phyloP scores from a whole-genome alignment of 257 asterid species.

The Thymus quinquecostatus region DNA sequence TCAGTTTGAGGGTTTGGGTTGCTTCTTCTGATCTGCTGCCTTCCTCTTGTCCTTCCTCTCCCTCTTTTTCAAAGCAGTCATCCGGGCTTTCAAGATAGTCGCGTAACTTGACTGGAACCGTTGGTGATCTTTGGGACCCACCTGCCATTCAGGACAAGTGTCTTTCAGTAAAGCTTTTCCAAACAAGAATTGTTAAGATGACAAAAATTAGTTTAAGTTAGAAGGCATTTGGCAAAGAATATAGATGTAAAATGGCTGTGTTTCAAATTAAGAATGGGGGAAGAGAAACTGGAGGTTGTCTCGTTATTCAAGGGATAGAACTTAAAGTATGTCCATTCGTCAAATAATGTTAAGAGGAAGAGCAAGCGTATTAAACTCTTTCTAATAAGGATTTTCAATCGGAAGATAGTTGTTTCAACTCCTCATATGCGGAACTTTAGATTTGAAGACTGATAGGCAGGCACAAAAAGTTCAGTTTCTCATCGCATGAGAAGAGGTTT shows the following conservation, averaged over 20 bases:
- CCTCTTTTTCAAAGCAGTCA: conserved; percentile 95
- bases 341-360: conserved; percentile 6
- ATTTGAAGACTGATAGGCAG: conserved; percentile 1
- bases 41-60: conserved; percentile 90
- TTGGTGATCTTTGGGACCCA: conserved; percentile 84
- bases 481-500: not conserved
- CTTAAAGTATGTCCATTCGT: not conserved
- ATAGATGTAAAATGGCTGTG: not conserved
- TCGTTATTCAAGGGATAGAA: not conserved
- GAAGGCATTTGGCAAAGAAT: conserved; percentile 2
- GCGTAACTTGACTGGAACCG: conserved; percentile 92
- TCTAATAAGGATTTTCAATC: not conserved
- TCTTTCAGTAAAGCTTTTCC: conserved; percentile 13
- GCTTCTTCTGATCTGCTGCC: conserved; percentile 57
- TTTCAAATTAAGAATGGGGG: not conserved
- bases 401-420: not conserved
- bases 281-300: not conserved
- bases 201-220: not conserved
- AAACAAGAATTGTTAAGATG: not conserved
- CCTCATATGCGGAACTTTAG: too few relatives aligned
- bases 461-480: not conserved
- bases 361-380: not conserved
- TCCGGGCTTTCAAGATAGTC: conserved; percentile 78
- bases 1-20: conserved; percentile 39
- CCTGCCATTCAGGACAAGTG: conserved; percentile 48